Evolutionary conservation across 768 basidiomycete species (phyloP), one percentile per base, ranked within the genome.

Genomic region (Boletus pseudo-olivaceus): DNA sequence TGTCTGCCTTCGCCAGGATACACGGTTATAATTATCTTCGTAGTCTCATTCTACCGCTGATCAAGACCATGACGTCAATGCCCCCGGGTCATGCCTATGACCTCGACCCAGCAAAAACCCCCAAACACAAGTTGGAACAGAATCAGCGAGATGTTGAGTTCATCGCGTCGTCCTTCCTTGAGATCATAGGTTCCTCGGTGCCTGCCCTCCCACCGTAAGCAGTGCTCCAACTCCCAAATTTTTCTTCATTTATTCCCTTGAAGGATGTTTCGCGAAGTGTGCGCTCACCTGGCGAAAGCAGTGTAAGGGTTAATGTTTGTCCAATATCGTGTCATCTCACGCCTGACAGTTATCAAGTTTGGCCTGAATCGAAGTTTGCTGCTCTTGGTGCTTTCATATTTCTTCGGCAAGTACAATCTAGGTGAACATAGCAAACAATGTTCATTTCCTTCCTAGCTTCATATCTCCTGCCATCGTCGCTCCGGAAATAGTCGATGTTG

Each of bases 11-110:
- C 62, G 91, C 90, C 4, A 85, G 80, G 65, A 83, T 88, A n/a
- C 91, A 94, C 56, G 95, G 94, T 5, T 97, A 96, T 69, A 85
- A 86, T 53, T 97, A 96, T 68, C 75, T 97, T n/a, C 81, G 93
- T 19, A 82, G 79, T 42, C 77, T 95, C 23, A 80, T 96, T 43
- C 75, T 80, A 40, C 91, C 93, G 4, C 76, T 96, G 30, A 78
- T 97, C 58, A 80, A 85, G 59, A 82, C 81, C 20, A 88, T 97
- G 80, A 71, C 78, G 6, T 75, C 81, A 6, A 79, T 90, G 70
- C 90, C 92, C 2, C 66, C 82, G 7, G 90, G 86, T 10, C 83
- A 82, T 52, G 82, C 83, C 2, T 93, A 88, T 65, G 88, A 91
- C 55, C 73, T 95, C 33, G 90, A 95, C 68, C 88, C 91, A 47